Conservation (phyloP, 225 moss, liverwort and hornwort species). For the Bryum argenteum region DNA sequence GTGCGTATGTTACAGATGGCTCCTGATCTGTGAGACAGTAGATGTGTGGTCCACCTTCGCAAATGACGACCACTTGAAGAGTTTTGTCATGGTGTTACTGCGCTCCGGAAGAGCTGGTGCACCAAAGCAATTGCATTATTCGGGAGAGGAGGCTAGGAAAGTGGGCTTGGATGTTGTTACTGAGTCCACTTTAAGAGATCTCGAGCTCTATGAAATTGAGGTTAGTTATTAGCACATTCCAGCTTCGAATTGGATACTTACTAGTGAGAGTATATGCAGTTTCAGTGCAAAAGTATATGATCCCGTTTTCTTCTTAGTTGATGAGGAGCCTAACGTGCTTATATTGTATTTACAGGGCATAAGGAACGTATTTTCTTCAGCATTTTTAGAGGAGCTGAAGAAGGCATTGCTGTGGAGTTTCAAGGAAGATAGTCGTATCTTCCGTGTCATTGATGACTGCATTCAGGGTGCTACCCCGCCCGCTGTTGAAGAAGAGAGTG, state of each 20-base stretch:
- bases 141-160: slow-evolving; percentile 25
- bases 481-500: slow-evolving; percentile 24
- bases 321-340: slow-evolving; percentile 20
- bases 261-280: no score
- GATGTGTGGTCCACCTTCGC: slow-evolving; percentile 86
- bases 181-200: slow-evolving; percentile 50
- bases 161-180: slow-evolving; percentile 47
- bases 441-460: slow-evolving; percentile 37
- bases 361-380: slow-evolving; percentile 63
- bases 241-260: background rate
- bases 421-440: slow-evolving; percentile 37
- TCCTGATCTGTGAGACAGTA: slow-evolving; percentile 70
- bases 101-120: slow-evolving; percentile 37
- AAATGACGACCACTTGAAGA: slow-evolving; percentile 52
- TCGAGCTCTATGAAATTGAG: slow-evolving; percentile 83
- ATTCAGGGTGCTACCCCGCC: slow-evolving; percentile 36
- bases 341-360: slow-evolving; percentile 50
- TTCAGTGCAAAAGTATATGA: background rate
- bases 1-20: slow-evolving; percentile 57
- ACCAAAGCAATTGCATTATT: slow-evolving; percentile 14
- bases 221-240: slow-evolving; percentile 38
- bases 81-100: slow-evolving; percentile 54
- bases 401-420: slow-evolving; percentile 40
- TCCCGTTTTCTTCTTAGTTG: slow-evolving; percentile 15
- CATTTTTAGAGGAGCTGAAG: slow-evolving; percentile 70